phyloP scores from a whole-genome alignment of 139 green algal genomes.

The Astrephomene gubernaculifera region DNA sequence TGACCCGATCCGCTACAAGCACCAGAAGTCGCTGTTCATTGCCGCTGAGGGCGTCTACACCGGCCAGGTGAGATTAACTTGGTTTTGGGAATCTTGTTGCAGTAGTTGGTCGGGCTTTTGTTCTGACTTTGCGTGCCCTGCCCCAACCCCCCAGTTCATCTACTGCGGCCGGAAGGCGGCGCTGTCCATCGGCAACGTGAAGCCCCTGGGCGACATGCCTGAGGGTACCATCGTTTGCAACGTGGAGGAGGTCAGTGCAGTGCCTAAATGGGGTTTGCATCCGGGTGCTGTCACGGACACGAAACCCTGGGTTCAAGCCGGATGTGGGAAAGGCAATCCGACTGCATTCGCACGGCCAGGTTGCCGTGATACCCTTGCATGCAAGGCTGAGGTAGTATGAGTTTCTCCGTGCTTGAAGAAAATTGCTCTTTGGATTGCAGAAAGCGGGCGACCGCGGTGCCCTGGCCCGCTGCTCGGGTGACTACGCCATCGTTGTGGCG shows the following conservation, averaged over 20 bases:
- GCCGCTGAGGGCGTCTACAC: conserved; percentile 97
- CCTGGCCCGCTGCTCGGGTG: conserved; percentile 93
- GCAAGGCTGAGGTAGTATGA: no score
- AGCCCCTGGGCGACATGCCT: conserved; percentile 96
- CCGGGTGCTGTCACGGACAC: no score
- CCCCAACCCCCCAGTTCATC: conserved; percentile 82
- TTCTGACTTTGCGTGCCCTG: background rate
- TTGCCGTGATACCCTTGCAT: no score
- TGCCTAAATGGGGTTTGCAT: no score
- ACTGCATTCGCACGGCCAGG: no score
- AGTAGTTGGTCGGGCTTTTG: background rate
- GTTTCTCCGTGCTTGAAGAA: no score
- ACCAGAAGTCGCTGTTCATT: conserved; percentile 97
- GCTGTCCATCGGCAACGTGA: conserved; percentile 97
- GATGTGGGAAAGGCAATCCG: no score
- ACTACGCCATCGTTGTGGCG: conserved; percentile 98
- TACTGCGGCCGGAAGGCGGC: conserved; percentile 98
- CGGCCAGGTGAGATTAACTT: conserved; percentile 81
- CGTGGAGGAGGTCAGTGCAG: conserved; percentile 87
- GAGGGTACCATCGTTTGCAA: conserved; percentile 99
- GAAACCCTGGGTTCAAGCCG: no score
- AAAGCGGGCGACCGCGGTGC: conserved; percentile 93
- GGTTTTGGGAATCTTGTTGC: background rate
- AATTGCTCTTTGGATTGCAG: no score
- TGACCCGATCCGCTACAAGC: conserved; percentile 92